phyloP scores from a whole-genome alignment of 2,329 filamentous ascomycete genomes.

The Dryadomyces quercivorus region DNA sequence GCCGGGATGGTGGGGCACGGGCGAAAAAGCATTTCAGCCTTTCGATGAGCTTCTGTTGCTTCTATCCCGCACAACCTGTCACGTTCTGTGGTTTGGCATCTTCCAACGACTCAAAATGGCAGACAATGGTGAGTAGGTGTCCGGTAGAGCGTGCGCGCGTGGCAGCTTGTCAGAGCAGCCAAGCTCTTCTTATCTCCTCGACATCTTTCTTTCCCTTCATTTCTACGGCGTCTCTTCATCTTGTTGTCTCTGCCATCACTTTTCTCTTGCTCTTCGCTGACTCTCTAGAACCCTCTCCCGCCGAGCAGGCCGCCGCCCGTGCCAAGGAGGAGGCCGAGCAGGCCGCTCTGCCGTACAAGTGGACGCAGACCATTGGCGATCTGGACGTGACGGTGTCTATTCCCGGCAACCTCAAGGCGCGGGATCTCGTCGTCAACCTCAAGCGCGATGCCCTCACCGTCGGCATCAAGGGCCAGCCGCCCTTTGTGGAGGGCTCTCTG shows the following conservation, averaged over 20 bases:
- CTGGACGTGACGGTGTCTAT: slow-evolving; percentile 69
- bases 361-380: slow-evolving; percentile 86
- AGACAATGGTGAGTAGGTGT: slow-evolving; percentile 24
- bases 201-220: not conserved
- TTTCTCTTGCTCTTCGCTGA: not conserved
- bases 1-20: too few species aligned
- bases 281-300: slow-evolving; percentile 36
- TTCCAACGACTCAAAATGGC: slow-evolving; percentile 20
- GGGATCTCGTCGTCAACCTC: slow-evolving; percentile 72
- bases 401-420: slow-evolving; percentile 70
- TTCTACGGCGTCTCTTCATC: not conserved
- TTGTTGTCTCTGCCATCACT: not conserved
- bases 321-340: slow-evolving; percentile 79
- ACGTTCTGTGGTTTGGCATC: not conserved
- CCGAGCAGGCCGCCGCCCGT: slow-evolving; percentile 44
- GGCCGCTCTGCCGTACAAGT: slow-evolving; percentile 87
- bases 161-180: slow-evolving; percentile 3
- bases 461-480: slow-evolving; percentile 76
- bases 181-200: not conserved
- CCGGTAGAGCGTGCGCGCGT: not conserved
- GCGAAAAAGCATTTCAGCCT: not conserved
- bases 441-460: slow-evolving; percentile 68
- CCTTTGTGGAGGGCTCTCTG: slow-evolving; percentile 77
- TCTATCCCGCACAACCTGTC: not conserved
- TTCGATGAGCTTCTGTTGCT: not conserved